Evolutionary conservation across 768 basidiomycete genomes (phyloP), one percentile per base, ranked within the genome.

Genomic region (Trametes cubensis): DNA sequence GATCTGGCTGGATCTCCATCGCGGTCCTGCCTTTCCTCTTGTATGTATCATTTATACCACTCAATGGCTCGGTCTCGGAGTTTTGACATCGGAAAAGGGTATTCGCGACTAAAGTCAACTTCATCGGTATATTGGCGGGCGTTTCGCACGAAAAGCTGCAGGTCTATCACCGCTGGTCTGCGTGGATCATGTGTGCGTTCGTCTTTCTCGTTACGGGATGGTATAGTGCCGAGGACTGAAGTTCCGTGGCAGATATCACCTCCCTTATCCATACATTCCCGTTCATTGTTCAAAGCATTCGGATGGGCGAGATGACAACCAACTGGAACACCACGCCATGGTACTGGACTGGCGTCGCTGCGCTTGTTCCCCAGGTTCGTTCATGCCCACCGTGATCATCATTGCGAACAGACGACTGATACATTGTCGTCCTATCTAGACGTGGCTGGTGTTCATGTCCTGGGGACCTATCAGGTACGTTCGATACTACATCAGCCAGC

Each of bases 1-100:
- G 76, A 7, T 48, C 71, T 13, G 76, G 75, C 1, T 76, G 74
- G 75, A 73, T 76, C 14, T 72, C 74, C 1, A 71, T 76, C 30
- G 76, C 73, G 5, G 74, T 75, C 42, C 69, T 77, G 69, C 75
- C 75, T 6, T 77, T 75, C 58, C 71, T 77, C 69, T 71, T 75
- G 74, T 75, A 20, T 46, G 63, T 60, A 20, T 20, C 2, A 15
- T 46, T 15, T 17, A 2, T n/a, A 2, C 18, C 26, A 15, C 8
- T 23, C 2, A 20, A 4, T 11, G 5, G 34, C 10, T 2, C 10
- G 11, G 17, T 15, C n/a, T 0, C 11, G 11, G 4, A 13, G 3
- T 23, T 15, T 4, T 42, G 51, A 45, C 14, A 26, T 25, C 23
- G 1, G 10, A 15, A 21, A 55, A 73, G 73, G n/a, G 75, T 73